Evolutionary conservation across 768 basidiomycete genomes (phyloP).

Genomic region (Ephemerocybe angulata): DNA sequence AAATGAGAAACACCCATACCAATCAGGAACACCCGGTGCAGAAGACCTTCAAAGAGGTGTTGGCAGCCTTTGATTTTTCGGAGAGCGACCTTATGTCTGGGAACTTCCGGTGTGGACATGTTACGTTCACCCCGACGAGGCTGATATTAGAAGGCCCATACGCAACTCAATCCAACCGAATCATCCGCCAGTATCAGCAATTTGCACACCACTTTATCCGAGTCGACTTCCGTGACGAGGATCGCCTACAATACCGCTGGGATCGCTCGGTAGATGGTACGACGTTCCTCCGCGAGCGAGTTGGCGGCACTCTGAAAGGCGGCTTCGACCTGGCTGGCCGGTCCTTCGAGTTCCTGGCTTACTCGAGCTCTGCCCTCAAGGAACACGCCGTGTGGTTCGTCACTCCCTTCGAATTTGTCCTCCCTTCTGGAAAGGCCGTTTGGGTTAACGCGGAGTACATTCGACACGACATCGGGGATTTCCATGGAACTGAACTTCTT

Average conservation of each 20-base stretch:
- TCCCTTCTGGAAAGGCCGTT: constrained; percentile 26
- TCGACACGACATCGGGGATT: constrained; percentile 64
- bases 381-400: constrained; percentile 85
- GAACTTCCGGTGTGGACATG: constrained; percentile 65
- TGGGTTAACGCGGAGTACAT: constrained; percentile 55
- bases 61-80: constrained; percentile 21
- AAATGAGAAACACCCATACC: constrained; percentile 31
- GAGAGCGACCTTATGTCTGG: constrained; percentile 20
- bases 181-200: constrained; percentile 63
- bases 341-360: constrained; percentile 76
- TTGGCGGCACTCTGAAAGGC: too few relatives aligned
- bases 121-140: constrained; percentile 74
- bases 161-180: constrained; percentile 71
- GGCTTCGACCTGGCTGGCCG: constrained; percentile 73
- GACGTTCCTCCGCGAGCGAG: too few relatives aligned
- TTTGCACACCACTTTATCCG: constrained; percentile 71
- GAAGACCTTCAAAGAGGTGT: constrained; percentile 40
- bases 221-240: constrained; percentile 84
- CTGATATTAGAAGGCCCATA: constrained; percentile 75
- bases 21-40: constrained; percentile 32
- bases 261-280: too few relatives aligned
- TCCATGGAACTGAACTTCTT: constrained; percentile 45
- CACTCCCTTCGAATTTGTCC: constrained; percentile 50
- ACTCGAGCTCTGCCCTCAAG: constrained; percentile 73
- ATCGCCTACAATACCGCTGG: too few relatives aligned